Conservation (phyloP, 208 protist species). For the Acanthamoeba royreba region DNA sequence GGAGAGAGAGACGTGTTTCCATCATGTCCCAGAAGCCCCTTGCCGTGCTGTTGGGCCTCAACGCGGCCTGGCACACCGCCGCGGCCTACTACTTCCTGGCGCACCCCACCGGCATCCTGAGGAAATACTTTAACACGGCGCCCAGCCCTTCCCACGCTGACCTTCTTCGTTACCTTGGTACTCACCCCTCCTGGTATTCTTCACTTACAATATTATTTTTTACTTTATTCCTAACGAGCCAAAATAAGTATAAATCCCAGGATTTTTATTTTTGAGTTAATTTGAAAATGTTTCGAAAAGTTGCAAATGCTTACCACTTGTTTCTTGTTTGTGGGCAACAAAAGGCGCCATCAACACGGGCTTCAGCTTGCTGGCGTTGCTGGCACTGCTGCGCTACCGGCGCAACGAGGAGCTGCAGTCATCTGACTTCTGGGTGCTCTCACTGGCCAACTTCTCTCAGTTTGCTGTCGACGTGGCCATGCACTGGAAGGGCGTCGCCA, state of each 20-base stretch:
- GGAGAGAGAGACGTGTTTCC: no score
- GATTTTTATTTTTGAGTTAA: background rate
- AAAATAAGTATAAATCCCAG: background rate
- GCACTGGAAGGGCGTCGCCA: background rate
- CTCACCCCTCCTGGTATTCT: background rate
- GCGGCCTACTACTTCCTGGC: slow-evolving; percentile 18
- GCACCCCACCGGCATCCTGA: background rate
- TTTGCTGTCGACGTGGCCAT: background rate
- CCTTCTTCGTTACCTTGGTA: background rate
- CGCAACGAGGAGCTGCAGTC: background rate
- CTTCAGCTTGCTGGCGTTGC: background rate
- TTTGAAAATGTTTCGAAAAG: no score
- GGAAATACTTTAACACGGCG: background rate
- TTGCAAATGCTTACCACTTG: background rate
- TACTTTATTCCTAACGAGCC: background rate
- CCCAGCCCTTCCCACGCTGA: background rate
- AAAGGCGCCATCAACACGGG: background rate
- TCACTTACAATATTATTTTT: background rate
- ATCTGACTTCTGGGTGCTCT: background rate
- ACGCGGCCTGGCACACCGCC: background rate
- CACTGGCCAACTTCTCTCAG: slow-evolving; percentile 31
- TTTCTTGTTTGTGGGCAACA: background rate
- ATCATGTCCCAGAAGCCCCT: no score
- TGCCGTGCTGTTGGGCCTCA: background rate
- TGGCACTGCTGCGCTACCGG: background rate